These are phyloP conservation scores for Samsoniella hepiali DNA, from an alignment of 2,329 filamentous ascomycete species.

Conservation along the genomic window DNA sequence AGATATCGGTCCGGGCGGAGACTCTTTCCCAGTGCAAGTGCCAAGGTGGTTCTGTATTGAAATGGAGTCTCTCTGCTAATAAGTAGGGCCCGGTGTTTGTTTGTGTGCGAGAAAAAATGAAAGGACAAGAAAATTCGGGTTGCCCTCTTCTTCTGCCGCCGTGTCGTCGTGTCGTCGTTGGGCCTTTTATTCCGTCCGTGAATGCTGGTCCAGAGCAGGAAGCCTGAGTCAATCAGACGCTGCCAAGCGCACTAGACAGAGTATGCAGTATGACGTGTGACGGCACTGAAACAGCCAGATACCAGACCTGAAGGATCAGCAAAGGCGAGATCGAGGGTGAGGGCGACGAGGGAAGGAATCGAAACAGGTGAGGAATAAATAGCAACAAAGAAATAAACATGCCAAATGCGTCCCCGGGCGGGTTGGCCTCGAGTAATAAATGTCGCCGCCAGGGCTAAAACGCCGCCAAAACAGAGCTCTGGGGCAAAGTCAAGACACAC, in stretches of 20 bases:
- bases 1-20: slow-evolving; percentile 6
- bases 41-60: neutral
- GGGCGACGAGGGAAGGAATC: slow-evolving; percentile 1
- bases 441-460: neutral
- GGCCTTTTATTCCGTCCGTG: neutral
- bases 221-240: slow-evolving; percentile 10
- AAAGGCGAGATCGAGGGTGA: neutral
- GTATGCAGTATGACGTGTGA: slow-evolving; percentile 17
- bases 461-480: neutral
- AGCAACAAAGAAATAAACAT: slow-evolving; percentile 2
- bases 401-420: neutral
- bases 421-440: slow-evolving; percentile 14
- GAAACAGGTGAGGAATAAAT: neutral
- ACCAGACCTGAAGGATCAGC: slow-evolving; percentile 13
- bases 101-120: neutral
- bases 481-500: neutral
- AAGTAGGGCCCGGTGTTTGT: neutral
- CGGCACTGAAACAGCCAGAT: slow-evolving; percentile 13
- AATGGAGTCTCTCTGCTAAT: neutral
- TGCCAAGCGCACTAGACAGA: slow-evolving; percentile 11
- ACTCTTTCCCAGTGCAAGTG: neutral
- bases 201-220: neutral
- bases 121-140: neutral
- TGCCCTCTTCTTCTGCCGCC: neutral
- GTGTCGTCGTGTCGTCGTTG: neutral